Evolutionary conservation across 2,329 filamentous ascomycete species (phyloP), one percentile per base, ranked within the genome.

Genomic region (Scytalidium sp.): DNA sequence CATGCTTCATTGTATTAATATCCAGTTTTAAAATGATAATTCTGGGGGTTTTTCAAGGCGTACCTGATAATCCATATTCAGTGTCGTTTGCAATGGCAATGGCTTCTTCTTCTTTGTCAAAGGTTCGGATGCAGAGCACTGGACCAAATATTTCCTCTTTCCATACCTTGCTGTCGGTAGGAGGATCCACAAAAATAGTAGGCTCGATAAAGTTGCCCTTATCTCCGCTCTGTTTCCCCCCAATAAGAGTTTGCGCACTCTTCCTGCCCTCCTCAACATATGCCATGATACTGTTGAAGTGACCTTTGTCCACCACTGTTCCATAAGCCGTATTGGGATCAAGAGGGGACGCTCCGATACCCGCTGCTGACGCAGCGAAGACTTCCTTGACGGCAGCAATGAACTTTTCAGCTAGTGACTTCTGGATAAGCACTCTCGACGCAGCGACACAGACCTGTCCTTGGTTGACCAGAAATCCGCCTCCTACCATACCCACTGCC

Each of bases 371-470:
- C 4, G 32, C 5, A 4, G 5, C 6, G 17, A 36, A 36, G 7
- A 8, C 15, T 5, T 9, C 32, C 17, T 36, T 36, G 8, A 36
- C 6, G 4, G 7, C 41, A 19, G 56, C 70, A 53, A 87, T 79
- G 60, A 90, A 89, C 5, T 69, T 70, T 13, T 71, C 55, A 56
- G 86, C 83, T 65, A 86, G 76, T 40, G 64, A 60, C 40, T 73
- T 67, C 1, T 84, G 84, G 4, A 89, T 78, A 63, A 88, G 88
- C 11, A 89, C 83, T 3, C 85, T 73, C 1, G 84, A 87, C 8
- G 84, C 84, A 56, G 88, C 88, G 22, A 85, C 87, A 72, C 86
- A 90, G 45, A 88, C 83, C 66, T 90, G 86, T 19, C 86, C 86
- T 0, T 81, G 82, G 60, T 88, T 88, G 49, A 81, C 72, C 85